A percentile compares a stretch with the other conserved stretches of the same genome.
Evolutionary conservation across 2,329 filamentous ascomycete species (phyloP).

Genomic region (Alternaria sp.): DNA sequence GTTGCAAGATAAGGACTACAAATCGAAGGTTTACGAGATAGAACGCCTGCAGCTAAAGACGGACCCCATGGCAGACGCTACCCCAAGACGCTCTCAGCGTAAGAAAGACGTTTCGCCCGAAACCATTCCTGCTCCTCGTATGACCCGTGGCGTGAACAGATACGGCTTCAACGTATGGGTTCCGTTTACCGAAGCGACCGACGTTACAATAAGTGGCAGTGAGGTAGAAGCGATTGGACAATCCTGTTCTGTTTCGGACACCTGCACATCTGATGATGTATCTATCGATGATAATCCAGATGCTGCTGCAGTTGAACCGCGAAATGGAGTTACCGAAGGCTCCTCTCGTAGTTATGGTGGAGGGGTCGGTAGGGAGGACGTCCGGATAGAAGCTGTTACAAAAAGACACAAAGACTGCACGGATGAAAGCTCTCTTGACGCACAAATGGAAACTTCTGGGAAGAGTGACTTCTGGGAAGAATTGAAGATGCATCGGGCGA

Average conservation of each 20-base stretch:
- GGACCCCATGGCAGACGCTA: background rate
- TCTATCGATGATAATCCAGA: background rate
- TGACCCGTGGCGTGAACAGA: background rate
- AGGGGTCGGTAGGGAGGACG: no score
- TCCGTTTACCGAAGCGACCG: background rate
- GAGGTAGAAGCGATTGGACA: background rate
- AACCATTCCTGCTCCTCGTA: background rate
- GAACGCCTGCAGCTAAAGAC: background rate
- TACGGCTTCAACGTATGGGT: background rate
- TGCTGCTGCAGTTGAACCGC: accelerated
- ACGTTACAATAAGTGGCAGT: background rate
- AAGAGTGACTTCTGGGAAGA: no score
- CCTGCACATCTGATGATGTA: background rate
- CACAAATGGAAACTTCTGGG: no score
- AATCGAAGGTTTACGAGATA: no score
- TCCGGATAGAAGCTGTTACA: background rate
- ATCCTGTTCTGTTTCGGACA: background rate
- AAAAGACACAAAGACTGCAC: background rate
- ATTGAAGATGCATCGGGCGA: background rate
- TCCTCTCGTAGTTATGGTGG: background rate
- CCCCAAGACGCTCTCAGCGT: background rate
- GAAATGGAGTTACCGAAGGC: background rate
- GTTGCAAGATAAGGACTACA: background rate
- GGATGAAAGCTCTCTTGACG: no score
- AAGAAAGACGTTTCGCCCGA: background rate